Evolutionary conservation across 2,329 filamentous ascomycete species (phyloP), one percentile per base, ranked within the genome.

Genomic region (Fusarium robinianum): DNA sequence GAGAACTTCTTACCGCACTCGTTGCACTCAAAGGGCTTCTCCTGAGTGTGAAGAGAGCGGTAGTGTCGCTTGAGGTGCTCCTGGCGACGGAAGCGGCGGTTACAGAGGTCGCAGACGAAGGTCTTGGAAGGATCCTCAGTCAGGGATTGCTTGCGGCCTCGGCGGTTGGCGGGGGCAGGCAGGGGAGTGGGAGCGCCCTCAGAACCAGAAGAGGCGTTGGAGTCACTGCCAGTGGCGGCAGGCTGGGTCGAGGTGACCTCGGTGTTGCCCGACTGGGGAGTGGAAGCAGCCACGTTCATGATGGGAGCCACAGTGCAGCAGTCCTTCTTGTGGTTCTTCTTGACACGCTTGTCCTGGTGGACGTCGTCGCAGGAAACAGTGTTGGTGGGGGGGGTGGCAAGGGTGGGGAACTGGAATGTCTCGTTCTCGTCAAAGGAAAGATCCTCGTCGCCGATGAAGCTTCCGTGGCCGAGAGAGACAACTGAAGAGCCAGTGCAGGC

Each of bases 1-100:
- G 92, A 97, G 75, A 97, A 99, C 78, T 95, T 96, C 86, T 99
- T 99, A 62, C 94, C 92, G 65, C 94, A 99, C 74, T 99, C 92
- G 57, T 84, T 82, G 78, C 94, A 99, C 74, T 95, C 90, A 63
- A 97, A 99, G 5, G 94, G 94, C 84, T 97, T 99, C 68, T 97
- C 94, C 66, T 95, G 87, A 2, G 94, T 99, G 78, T 99, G 94
- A 33, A 99, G 89, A 46, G 94, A 97, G 60, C 94, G 86, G 78
- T 96, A 96, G 77, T 99, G 94, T 53, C 94, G 88, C 84, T 99
- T 99, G 49, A 99, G 83, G 66, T 99, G 94, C 72, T 99, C 94
- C 73, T 99, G 94, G 52, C 94, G 89, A 52, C 94, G 88, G 86
- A 99, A 99, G 50, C 94, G 89, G 55, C 94, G 90, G 63, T 90